Percentiles rank a stretch among this genome's conserved stretches.
These are phyloP conservation scores for Colletotrichum brevisporum DNA, from an alignment of 2,329 filamentous ascomycete genomes.

Conservation along the genomic window DNA sequence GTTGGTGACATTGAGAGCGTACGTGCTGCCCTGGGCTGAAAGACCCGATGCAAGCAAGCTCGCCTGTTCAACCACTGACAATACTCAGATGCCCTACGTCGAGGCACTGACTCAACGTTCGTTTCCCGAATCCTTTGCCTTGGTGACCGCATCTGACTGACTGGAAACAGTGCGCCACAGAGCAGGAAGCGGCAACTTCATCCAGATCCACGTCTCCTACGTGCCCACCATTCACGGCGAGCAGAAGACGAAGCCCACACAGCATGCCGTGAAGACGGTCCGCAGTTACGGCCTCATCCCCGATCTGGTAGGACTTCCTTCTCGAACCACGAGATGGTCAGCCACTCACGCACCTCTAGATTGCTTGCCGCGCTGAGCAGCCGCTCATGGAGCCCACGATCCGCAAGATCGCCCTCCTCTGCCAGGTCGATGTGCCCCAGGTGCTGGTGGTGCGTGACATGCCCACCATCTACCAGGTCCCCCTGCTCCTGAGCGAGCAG, in stretches of 20 bases:
- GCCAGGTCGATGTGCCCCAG: slow-evolving; percentile 87
- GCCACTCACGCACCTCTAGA: slow-evolving; percentile 61
- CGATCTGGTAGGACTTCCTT: slow-evolving; percentile 69
- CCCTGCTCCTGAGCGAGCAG: slow-evolving; percentile 89
- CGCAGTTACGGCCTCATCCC: slow-evolving; percentile 84
- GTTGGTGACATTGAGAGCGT: slow-evolving; percentile 83
- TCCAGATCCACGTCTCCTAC: slow-evolving; percentile 90
- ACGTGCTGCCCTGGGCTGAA: not conserved
- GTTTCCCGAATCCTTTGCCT: not conserved
- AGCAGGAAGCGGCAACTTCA: slow-evolving; percentile 83
- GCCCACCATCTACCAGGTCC: slow-evolving; percentile 92
- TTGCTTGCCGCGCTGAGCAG: slow-evolving; percentile 91
- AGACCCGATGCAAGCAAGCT: not conserved
- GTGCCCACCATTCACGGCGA: slow-evolving; percentile 80
- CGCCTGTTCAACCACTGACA: slow-evolving; percentile 2
- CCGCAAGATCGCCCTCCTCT: slow-evolving; percentile 90
- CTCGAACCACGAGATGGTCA: not conserved
- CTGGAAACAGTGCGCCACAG: slow-evolving; percentile 68
- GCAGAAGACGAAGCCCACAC: slow-evolving; percentile 98
- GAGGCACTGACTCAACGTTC: slow-evolving; percentile 82
- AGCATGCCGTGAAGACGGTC: slow-evolving; percentile 87
- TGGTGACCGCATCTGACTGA: not conserved
- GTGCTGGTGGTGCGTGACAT: slow-evolving; percentile 93
- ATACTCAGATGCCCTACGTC: slow-evolving; percentile 78
- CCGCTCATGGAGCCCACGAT: slow-evolving; percentile 81